phyloP scores from a whole-genome alignment of 352 stramenopile species.

The Globisporangium barbulae region DNA sequence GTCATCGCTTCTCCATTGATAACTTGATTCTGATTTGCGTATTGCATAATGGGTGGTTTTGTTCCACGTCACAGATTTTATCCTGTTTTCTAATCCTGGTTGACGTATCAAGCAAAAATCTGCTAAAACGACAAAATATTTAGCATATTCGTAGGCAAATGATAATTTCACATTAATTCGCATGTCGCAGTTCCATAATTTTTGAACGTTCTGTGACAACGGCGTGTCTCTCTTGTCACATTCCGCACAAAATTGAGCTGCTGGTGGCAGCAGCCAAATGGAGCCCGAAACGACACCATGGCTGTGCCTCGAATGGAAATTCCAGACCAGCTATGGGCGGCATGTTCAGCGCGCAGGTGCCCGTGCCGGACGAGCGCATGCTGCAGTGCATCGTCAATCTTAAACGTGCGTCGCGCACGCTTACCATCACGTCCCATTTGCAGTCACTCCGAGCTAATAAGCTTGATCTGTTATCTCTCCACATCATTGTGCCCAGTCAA shows the following conservation, averaged over 20 bases:
- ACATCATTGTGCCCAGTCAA: constrained; percentile 33
- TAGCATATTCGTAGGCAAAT: neutral
- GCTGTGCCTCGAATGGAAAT: neutral
- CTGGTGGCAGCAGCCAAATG: constrained; percentile 5
- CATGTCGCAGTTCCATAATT: neutral
- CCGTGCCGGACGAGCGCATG: constrained; percentile 63
- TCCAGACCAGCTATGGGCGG: constrained; percentile 32
- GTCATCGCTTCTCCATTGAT: too few relatives aligned
- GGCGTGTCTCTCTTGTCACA: constrained; percentile 3
- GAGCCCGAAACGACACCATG: neutral
- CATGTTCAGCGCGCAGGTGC: constrained; percentile 43
- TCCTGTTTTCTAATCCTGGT: neutral
- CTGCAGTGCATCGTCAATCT: constrained; percentile 67
- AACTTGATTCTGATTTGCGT: constrained; percentile 8
- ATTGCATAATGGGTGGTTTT: neutral
- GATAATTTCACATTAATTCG: neutral
- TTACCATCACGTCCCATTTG: neutral
- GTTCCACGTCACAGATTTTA: neutral
- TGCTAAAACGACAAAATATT: neutral
- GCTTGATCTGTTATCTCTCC: neutral
- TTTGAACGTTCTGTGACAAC: constrained; percentile 4
- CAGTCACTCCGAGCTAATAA: neutral
- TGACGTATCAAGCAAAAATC: neutral
- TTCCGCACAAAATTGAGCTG: neutral
- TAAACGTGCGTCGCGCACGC: constrained; percentile 29